Percentiles rank a stretch among this genome's conserved stretches.
phyloP scores from a whole-genome alignment of 1,139 yeast genomes.

The Petasospora fabianii region DNA sequence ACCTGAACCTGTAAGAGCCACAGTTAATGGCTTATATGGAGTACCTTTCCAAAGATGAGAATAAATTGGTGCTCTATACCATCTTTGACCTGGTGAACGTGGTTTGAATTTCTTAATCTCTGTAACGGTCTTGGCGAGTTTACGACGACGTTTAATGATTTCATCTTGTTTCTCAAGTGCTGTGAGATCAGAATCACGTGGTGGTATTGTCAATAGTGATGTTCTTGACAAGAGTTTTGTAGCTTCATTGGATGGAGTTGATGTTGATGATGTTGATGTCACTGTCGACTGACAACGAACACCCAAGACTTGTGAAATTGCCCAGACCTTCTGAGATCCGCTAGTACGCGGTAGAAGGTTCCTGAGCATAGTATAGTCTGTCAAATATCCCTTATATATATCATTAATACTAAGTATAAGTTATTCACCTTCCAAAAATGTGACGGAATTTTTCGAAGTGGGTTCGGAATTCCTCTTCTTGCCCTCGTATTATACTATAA shows the following conservation, averaged over 20 bases:
- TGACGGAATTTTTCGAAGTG: too few relatives aligned
- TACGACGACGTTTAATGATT: conserved; percentile 66
- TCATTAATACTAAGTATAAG: too few relatives aligned
- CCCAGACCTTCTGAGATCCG: too few relatives aligned
- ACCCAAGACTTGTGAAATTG: too few relatives aligned
- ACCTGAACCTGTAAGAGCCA: conserved; percentile 66
- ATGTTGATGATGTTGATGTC: neutral
- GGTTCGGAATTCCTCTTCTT: too few relatives aligned
- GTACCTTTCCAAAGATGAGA: conserved; percentile 83
- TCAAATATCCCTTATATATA: too few relatives aligned
- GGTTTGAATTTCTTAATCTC: conserved; percentile 75
- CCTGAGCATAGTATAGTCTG: neutral
- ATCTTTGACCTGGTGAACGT: conserved; percentile 82
- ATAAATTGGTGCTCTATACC: conserved; percentile 86
- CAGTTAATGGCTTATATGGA: conserved; percentile 75
- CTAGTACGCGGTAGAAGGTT: neutral
- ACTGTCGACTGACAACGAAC: too few relatives aligned
- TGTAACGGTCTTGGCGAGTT: conserved; percentile 66
- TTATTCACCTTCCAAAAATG: too few relatives aligned
- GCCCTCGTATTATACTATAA: too few relatives aligned
- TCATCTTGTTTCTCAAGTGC: conserved; percentile 79
- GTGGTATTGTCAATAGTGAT: conserved; percentile 36
- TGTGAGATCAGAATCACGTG: conserved; percentile 44
- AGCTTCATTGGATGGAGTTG: conserved; percentile 4
- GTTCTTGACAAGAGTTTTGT: conserved; percentile 13